Evolutionary conservation across 2,329 filamentous ascomycete species (phyloP).

Genomic region (Fusarium nematophilum): DNA sequence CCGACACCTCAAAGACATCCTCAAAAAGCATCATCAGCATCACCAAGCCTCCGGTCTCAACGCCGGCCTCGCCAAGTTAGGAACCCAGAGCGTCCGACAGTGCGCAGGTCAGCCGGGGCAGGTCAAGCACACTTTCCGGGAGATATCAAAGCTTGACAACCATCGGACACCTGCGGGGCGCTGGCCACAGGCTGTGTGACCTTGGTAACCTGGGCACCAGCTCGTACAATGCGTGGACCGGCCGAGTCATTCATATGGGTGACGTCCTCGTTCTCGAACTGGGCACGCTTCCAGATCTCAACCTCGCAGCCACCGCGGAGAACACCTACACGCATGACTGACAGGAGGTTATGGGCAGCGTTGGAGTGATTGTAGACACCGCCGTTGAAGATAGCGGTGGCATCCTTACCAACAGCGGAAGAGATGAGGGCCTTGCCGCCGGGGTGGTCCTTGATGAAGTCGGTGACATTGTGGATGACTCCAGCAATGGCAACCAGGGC

Average conservation of each 20-base stretch:
- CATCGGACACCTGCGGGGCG: no score
- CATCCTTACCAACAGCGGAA: conserved; percentile 86
- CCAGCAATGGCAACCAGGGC: conserved; percentile 82
- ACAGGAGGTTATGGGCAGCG: conserved; percentile 88
- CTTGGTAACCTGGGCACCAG: conserved; percentile 87
- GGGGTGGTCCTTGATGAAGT: conserved; percentile 91
- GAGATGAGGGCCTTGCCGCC: conserved; percentile 89
- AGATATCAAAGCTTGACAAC: no score
- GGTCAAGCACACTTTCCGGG: no score
- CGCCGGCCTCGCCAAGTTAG: no score
- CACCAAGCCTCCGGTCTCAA: no score
- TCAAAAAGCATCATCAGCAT: no score
- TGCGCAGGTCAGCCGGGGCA: no score
- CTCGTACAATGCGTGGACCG: conserved; percentile 85
- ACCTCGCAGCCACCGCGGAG: conserved; percentile 89
- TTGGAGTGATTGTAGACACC: conserved; percentile 92
- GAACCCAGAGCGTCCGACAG: no score
- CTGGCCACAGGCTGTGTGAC: conserved; percentile 82
- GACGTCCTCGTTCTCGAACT: conserved; percentile 86
- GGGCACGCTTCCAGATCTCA: conserved; percentile 91
- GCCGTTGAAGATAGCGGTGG: conserved; percentile 91
- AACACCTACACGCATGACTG: conserved; percentile 88
- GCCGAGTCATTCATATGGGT: conserved; percentile 82
- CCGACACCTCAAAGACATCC: no score
- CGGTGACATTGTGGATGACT: conserved; percentile 85